Evolutionary conservation across 2,329 filamentous ascomycete genomes (phyloP), one percentile per base, ranked within the genome.

Genomic region (Phaeophleospora eucalypticola): DNA sequence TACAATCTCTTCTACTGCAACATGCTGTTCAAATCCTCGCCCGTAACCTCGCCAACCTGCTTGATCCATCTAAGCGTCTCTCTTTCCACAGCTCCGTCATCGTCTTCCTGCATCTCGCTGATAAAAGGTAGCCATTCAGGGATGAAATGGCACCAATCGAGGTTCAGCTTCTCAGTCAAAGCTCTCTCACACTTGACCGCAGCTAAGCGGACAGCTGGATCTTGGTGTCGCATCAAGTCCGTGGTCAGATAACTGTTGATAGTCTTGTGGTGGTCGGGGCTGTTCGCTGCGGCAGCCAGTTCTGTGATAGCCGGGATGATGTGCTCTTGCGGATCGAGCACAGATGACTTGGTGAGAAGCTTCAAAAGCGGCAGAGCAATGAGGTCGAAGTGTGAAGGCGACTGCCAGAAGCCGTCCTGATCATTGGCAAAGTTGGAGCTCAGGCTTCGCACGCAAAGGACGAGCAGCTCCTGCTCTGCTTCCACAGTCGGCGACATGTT

Each of bases 111-210:
- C 62, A 95, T 68, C 72, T 98, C 93, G 62, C 88, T 94, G 59
- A 99, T 95, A 55, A 91, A 88, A 16, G 94, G 91, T 65, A 98
- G 71, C 86, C 96, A 97, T 77, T 98, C 93, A 0, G 91, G 89
- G 64, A 97, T 68, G 73, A 94, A 79, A 1, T 83, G 80, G 49
- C 98, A 71, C 93, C 93, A 98, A 64, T 98, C 93, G 66, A 97
- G 90, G 49, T 90, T 90, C 19, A 97, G 71, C 39, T 81, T 76
- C 57, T 86, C 82, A 10, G 89, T 94, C 27, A 66, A 45, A 12
- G 53, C 56, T 64, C 89, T 85, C 71, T 97, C 82, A 57, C 85
- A 85, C 68, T 83, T 83, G 29, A 98, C 84, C 0, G 88, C 89
- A 1, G 87, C 88, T 27, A 97, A 73, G 14, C 93, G 80, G 6